Evolutionary conservation across 305 asterid species (phyloP).

Genomic region (Rubia balearica): DNA sequence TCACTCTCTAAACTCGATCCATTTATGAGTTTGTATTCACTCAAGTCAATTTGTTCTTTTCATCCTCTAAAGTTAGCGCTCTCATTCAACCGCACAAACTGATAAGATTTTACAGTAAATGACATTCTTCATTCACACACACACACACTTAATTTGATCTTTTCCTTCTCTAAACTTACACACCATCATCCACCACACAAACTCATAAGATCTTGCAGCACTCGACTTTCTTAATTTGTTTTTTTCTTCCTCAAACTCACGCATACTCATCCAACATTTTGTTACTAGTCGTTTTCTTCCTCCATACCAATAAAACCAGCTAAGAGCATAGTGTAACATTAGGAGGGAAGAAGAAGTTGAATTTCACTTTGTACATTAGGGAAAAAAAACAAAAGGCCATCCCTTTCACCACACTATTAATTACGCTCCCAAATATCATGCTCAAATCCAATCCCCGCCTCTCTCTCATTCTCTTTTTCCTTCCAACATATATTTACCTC

Average conservation of each 20-base stretch:
- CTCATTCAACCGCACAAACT: not conserved
- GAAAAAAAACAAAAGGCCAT: conserved; percentile 24
- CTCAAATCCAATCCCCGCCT: conserved; percentile 47
- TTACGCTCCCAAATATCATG: conserved; percentile 24
- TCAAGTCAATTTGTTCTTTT: not conserved
- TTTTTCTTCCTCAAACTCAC: not conserved
- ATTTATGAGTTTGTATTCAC: no score
- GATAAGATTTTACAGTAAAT: not conserved
- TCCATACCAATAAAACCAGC: not conserved
- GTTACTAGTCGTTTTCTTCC: not conserved
- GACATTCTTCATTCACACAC: not conserved
- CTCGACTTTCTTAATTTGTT: not conserved
- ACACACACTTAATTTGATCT: not conserved
- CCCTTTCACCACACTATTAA: conserved; percentile 29
- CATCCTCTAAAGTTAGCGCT: not conserved
- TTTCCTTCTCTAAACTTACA: not conserved
- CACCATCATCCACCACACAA: not conserved
- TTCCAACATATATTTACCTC: conserved; percentile 15
- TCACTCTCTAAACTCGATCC: no score
- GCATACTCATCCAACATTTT: not conserved
- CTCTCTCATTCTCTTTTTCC: conserved; percentile 18
- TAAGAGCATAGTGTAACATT: not conserved
- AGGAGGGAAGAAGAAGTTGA: not conserved
- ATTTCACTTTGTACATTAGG: not conserved
- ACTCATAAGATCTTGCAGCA: not conserved